Percentiles rank a stretch among this genome's conserved stretches.
phyloP scores from a whole-genome alignment of 2,329 filamentous ascomycete genomes.

The Biscogniauxia marginata region DNA sequence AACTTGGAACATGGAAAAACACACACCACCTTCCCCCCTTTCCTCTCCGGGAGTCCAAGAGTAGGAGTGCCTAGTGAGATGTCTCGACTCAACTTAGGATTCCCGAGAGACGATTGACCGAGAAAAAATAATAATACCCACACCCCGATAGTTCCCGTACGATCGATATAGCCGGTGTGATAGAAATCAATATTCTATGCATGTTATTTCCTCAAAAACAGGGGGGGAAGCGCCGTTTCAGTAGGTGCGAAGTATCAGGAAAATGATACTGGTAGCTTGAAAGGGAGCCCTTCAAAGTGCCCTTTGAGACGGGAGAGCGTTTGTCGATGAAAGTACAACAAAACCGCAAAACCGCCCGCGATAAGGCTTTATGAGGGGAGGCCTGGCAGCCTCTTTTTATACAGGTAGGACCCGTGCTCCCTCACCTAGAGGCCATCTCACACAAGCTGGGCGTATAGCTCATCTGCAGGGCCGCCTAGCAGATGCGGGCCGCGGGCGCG shows the following conservation, averaged over 20 bases:
- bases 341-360: not conserved
- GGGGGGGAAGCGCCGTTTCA: no score
- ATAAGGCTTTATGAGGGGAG: not conserved
- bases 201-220: no score
- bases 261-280: not conserved
- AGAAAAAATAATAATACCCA: no score
- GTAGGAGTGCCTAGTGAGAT: no score
- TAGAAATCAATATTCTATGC: no score
- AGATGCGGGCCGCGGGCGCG: slow-evolving; percentile 4
- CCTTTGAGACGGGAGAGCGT: not conserved
- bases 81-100: not conserved
- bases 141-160: no score
- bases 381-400: not conserved
- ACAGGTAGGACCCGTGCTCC: not conserved
- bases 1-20: no score
- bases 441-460: slow-evolving; percentile 11
- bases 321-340: not conserved
- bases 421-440: slow-evolving; percentile 4
- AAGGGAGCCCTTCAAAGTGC: not conserved
- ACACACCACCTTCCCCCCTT: no score
- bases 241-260: not conserved
- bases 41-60: not conserved
- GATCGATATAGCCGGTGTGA: no score
- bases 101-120: not conserved
- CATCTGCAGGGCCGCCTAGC: slow-evolving; percentile 8